phyloP scores from a whole-genome alignment of 2,329 filamentous ascomycete genomes.

The Epichloe hybrida region DNA sequence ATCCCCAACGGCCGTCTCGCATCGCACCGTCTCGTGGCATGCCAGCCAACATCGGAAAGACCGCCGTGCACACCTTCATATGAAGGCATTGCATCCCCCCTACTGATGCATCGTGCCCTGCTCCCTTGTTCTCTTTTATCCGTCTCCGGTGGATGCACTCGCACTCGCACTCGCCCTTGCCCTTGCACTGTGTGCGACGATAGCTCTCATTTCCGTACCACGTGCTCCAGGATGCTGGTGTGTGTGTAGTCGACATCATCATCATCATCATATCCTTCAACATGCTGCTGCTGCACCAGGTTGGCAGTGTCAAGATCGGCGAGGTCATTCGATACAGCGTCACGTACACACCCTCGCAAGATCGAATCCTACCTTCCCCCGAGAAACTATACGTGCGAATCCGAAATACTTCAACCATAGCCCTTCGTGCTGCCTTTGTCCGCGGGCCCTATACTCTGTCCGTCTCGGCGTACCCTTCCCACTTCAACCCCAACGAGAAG shows the following conservation, averaged over 20 bases:
- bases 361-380: conserved; percentile 82
- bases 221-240: not conserved
- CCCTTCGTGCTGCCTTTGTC: conserved; percentile 85
- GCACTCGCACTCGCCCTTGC: too few relatives aligned
- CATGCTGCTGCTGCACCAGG: conserved; percentile 87
- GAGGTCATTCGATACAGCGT: conserved; percentile 86
- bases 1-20: not conserved
- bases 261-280: not conserved
- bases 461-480: conserved; percentile 70
- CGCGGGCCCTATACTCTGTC: conserved; percentile 91
- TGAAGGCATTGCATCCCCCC: not conserved
- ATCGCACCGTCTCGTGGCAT: not conserved
- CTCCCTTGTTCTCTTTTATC: not conserved
- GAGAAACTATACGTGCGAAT: conserved; percentile 71
- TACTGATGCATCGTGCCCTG: not conserved
- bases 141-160: too few relatives aligned
- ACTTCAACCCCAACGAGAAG: conserved; percentile 72
- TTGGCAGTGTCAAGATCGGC: conserved; percentile 83
- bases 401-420: conserved; percentile 82
- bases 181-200: too few relatives aligned
- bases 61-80: not conserved
- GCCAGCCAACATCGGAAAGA: not conserved
- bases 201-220: too few relatives aligned
- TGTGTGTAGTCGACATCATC: not conserved
- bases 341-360: conserved; percentile 79